Percentiles rank a stretch among this genome's conserved stretches.
These are phyloP conservation scores for Puccinia brachypodii DNA, from an alignment of 1,284 basidiomycete species.

Conservation along the genomic window DNA sequence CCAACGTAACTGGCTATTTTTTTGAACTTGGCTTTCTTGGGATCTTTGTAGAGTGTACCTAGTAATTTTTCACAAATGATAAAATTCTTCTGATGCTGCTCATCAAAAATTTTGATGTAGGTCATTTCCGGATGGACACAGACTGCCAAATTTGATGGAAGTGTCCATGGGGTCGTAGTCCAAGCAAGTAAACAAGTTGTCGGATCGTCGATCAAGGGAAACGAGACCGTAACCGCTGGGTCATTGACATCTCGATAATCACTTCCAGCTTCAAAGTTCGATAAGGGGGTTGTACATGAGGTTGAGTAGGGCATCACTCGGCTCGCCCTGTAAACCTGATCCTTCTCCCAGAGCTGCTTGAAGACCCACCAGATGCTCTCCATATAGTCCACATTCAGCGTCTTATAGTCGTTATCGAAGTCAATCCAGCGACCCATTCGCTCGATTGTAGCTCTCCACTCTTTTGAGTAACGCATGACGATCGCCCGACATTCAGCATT, in stretches of 20 bases:
- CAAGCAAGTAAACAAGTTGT: constrained; percentile 88
- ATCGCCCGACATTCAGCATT: constrained; percentile 95
- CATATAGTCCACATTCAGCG: constrained; percentile 90
- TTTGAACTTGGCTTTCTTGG: constrained; percentile 95
- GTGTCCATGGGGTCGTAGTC: constrained; percentile 99
- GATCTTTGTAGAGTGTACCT: constrained; percentile 90
- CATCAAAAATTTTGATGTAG: constrained; percentile 96
- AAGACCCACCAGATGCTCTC: constrained; percentile 99
- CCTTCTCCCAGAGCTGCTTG: constrained; percentile 83
- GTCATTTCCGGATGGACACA: constrained; percentile 95
- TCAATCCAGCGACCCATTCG: constrained; percentile 99
- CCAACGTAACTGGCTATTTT: constrained; percentile 84
- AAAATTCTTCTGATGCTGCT: constrained; percentile 82
- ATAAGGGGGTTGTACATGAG: constrained; percentile 91
- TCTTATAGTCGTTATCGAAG: constrained; percentile 99
- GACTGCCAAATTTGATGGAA: constrained; percentile 90
- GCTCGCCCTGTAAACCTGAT: constrained; percentile 89
- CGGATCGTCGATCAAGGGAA: constrained; percentile 89
- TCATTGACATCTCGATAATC: constrained; percentile 93
- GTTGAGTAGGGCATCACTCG: constrained; percentile 99
- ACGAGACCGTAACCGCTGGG: constrained; percentile 89
- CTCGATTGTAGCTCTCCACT: constrained; percentile 93
- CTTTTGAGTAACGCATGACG: constrained; percentile 93
- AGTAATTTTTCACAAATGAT: constrained; percentile 89
- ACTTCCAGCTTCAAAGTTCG: constrained; percentile 95